Conservation (phyloP, 78 protist species). For the Dictyostelium capitatum region DNA sequence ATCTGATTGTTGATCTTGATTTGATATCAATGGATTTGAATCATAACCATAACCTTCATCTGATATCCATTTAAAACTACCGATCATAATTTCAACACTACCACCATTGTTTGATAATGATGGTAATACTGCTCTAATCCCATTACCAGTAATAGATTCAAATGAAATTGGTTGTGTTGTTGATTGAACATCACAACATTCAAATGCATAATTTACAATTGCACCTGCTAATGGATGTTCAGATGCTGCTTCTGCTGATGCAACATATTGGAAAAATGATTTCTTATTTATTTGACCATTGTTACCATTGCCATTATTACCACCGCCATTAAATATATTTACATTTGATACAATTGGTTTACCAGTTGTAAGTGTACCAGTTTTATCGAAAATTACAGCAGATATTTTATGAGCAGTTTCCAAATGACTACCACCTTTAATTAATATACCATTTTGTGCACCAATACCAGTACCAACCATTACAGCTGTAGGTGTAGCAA, state of each 20-base stretch:
- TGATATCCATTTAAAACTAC: constrained; percentile 56
- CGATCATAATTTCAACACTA: constrained; percentile 42
- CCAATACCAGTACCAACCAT: constrained; percentile 97
- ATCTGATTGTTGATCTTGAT: neutral
- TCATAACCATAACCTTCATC: constrained; percentile 1
- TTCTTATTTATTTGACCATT: constrained; percentile 23
- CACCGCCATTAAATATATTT: neutral
- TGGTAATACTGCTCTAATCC: constrained; percentile 25
- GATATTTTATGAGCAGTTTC: constrained; percentile 85
- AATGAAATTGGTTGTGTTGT: constrained; percentile 37
- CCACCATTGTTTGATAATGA: neutral
- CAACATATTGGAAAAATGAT: constrained; percentile 60
- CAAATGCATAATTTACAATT: constrained; percentile 74
- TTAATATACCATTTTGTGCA: constrained; percentile 89
- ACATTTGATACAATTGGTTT: constrained; percentile 78
- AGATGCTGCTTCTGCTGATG: constrained; percentile 79
- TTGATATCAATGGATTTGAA: neutral
- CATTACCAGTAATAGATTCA: constrained; percentile 76
- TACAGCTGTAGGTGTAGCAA: constrained; percentile 97
- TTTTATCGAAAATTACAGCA: constrained; percentile 93
- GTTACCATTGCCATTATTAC: neutral
- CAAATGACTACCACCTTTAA: constrained; percentile 92
- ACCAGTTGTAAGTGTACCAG: constrained; percentile 97
- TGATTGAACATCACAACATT: constrained; percentile 29
- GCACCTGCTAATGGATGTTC: constrained; percentile 94